These are phyloP conservation scores for Hypoxylon sp. DNA, from an alignment of 2,329 filamentous ascomycete genomes.

Conservation along the genomic window DNA sequence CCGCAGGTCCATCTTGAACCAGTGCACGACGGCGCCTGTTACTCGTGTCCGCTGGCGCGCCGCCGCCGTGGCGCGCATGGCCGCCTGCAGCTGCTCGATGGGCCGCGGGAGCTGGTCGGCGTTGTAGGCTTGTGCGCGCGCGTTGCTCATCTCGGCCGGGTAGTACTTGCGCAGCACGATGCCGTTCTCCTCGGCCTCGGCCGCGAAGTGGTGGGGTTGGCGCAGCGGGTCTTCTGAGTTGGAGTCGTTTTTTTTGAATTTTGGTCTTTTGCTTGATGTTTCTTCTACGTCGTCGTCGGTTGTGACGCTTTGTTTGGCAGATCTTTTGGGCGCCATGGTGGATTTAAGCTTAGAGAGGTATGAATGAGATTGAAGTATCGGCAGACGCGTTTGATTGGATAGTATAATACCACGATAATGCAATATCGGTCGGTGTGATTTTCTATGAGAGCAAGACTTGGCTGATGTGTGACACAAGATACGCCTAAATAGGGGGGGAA, in stretches of 20 bases:
- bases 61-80: slow-evolving; percentile 69
- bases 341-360: neutral
- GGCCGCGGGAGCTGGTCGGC: slow-evolving; percentile 76
- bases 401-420: neutral
- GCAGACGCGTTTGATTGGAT: neutral
- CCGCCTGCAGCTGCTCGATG: slow-evolving; percentile 73
- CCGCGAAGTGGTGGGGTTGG: slow-evolving; percentile 60
- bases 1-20: slow-evolving; percentile 89
- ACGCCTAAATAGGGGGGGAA: neutral
- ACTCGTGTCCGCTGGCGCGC: slow-evolving; percentile 64
- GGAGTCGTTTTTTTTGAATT: slow-evolving; percentile 38
- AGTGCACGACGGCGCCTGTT: slow-evolving; percentile 79
- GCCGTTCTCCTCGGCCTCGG: slow-evolving; percentile 64
- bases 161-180: slow-evolving; percentile 82
- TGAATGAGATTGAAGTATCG: slow-evolving; percentile 2
- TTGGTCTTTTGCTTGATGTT: slow-evolving; percentile 46
- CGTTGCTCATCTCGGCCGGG: slow-evolving; percentile 86
- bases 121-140: slow-evolving; percentile 79
- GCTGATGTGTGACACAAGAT: neutral
- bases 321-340: slow-evolving; percentile 47
- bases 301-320: slow-evolving; percentile 46
- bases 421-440: neutral
- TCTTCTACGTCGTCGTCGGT: slow-evolving; percentile 42
- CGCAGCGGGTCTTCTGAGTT: slow-evolving; percentile 52
- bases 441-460: neutral